These are phyloP conservation scores for Dianthus caryophyllus DNA, from an alignment of 148 eudicot species.

Conservation along the genomic window DNA sequence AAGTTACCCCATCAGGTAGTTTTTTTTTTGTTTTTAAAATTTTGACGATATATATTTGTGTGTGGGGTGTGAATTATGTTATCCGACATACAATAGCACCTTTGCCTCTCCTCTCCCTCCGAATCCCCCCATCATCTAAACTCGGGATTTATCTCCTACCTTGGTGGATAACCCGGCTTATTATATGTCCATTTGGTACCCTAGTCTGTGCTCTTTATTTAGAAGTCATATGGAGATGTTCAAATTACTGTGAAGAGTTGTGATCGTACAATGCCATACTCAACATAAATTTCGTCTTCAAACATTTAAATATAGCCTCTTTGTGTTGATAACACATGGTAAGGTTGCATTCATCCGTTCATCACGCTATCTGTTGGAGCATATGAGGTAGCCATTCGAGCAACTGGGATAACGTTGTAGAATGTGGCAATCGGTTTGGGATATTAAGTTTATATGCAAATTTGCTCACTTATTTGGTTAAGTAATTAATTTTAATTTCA, in stretches of 20 bases:
- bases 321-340: too few species aligned
- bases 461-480: too few species aligned
- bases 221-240: background rate
- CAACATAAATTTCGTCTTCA: background rate
- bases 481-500: background rate
- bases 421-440: background rate
- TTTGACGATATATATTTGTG: background rate
- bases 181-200: background rate
- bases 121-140: too few species aligned
- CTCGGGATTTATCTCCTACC: background rate
- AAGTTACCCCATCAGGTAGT: constrained; percentile 65
- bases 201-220: background rate
- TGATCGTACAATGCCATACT: background rate
- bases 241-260: background rate
- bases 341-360: too few species aligned
- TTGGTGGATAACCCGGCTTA: background rate
- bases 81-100: too few species aligned
- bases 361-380: too few species aligned
- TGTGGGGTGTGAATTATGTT: background rate
- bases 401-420: too few species aligned
- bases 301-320: background rate
- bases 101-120: too few species aligned
- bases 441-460: too few species aligned
- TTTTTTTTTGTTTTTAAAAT: too few species aligned
- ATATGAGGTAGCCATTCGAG: too few species aligned